Evolutionary conservation across 331 rosid genomes (phyloP).

Genomic region (Phaseolus coccineus): DNA sequence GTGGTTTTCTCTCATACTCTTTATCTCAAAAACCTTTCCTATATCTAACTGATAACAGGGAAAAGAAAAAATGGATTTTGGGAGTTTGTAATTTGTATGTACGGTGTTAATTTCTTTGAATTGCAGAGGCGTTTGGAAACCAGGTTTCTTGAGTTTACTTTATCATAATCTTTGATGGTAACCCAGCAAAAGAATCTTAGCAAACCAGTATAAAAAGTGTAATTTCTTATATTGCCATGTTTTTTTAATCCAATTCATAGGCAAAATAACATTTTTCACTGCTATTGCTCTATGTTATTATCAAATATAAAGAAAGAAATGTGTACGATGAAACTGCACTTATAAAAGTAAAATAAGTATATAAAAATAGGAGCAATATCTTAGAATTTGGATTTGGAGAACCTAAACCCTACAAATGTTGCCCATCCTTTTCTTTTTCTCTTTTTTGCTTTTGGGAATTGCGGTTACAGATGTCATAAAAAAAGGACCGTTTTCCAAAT

Average conservation of each 20-base stretch:
- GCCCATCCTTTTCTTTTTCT: not conserved
- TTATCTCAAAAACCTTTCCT: not conserved
- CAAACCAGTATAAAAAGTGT: not conserved
- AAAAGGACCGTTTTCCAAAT: not conserved
- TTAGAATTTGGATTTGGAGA: too few species aligned
- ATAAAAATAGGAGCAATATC: too few species aligned
- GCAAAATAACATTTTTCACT: not conserved
- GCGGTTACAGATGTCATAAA: not conserved
- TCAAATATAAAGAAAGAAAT: not conserved
- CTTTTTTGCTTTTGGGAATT: not conserved
- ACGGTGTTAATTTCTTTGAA: not conserved
- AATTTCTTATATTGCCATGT: not conserved
- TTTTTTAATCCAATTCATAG: not conserved
- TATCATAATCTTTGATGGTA: not conserved
- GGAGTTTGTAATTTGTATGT: not conserved
- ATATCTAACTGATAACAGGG: too few species aligned
- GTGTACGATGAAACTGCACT: not conserved
- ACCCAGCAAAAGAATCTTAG: too few species aligned
- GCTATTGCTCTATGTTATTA: too few species aligned
- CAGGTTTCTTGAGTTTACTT: not conserved
- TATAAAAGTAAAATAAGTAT: not conserved
- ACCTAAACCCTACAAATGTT: not conserved
- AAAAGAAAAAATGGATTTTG: not conserved
- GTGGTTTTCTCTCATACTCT: not conserved
- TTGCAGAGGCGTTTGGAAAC: not conserved